phyloP scores from a whole-genome alignment of 2,329 filamentous ascomycete genomes.

The Alternaria solani region DNA sequence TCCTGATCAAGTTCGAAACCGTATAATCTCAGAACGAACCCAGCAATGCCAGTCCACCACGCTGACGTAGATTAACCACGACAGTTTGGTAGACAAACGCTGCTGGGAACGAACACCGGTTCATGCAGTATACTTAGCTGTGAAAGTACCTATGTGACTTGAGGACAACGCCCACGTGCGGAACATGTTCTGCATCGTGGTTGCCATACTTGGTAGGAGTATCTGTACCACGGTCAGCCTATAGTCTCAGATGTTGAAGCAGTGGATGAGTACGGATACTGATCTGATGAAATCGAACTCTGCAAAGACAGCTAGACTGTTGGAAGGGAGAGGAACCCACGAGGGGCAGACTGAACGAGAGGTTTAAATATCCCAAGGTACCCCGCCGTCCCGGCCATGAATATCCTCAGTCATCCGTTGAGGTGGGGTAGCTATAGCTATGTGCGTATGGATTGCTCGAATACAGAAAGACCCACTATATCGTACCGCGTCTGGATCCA shows the following conservation, averaged over 20 bases:
- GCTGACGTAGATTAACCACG: constrained; percentile 3
- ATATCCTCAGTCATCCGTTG: constrained; percentile 34
- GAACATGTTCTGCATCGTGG: constrained; percentile 42
- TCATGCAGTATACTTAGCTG: constrained; percentile 53
- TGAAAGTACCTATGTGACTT: constrained; percentile 50
- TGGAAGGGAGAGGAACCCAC: background rate
- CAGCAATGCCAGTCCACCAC: constrained; percentile 14
- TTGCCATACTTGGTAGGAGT: constrained; percentile 40
- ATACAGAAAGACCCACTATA: constrained; percentile 14
- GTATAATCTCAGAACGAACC: constrained; percentile 83
- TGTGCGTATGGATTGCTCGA: constrained; percentile 17
- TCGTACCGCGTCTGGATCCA: constrained; percentile 4
- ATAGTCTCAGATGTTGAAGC: constrained; percentile 10
- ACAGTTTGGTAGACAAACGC: constrained; percentile 5
- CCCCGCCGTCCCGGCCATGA: constrained; percentile 14
- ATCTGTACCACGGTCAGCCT: constrained; percentile 34
- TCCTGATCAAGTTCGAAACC: constrained; percentile 95
- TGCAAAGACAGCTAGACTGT: background rate
- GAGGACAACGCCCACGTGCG: constrained; percentile 47
- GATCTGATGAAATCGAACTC: background rate
- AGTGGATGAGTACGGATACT: constrained; percentile 32
- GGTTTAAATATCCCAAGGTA: constrained; percentile 31
- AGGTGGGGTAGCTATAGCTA: constrained; percentile 37
- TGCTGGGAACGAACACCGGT: constrained; percentile 51
- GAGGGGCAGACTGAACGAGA: constrained; percentile 7